A percentile compares a stretch with the other conserved stretches of the same genome.
Conservation (phyloP, 2,329 filamentous ascomycete genomes). For the Conoideocrella luteorostrata region DNA sequence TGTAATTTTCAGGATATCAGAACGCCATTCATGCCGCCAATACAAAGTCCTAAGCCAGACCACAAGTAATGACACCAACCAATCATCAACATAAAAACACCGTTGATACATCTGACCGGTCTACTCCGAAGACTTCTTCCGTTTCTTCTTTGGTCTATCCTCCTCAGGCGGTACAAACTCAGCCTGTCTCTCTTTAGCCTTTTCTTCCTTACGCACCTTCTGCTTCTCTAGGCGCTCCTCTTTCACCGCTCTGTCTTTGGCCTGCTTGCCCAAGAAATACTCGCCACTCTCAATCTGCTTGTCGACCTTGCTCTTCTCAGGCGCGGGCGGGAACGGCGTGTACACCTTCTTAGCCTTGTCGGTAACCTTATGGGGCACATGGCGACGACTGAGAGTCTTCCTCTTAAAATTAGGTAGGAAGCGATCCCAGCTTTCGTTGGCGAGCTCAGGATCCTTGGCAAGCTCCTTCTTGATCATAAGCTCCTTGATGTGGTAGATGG, state of each 20-base stretch:
- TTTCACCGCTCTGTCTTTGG: conserved; percentile 76
- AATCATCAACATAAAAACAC: not conserved
- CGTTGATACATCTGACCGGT: not conserved
- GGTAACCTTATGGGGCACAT: conserved; percentile 74
- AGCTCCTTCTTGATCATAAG: conserved; percentile 91
- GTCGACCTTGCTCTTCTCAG: conserved; percentile 99
- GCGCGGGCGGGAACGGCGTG: conserved; percentile 93
- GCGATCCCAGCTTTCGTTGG: conserved; percentile 86
- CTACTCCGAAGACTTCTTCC: conserved; percentile 44
- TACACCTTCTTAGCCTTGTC: conserved; percentile 94
- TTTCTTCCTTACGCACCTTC: conserved; percentile 80
- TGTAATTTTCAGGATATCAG: conserved; percentile 11
- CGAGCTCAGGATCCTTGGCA: conserved; percentile 80
- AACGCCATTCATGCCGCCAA: conserved; percentile 10
- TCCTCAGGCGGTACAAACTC: conserved; percentile 87
- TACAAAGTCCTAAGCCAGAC: conserved; percentile 1
- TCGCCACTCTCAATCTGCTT: conserved; percentile 96
- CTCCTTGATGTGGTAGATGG: conserved; percentile 74
- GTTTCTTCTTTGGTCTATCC: conserved; percentile 56
- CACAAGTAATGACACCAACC: not conserved
- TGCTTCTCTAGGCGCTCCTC: conserved; percentile 80
- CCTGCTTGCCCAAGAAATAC: conserved; percentile 90
- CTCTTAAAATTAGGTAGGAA: conserved; percentile 98
- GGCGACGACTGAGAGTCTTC: conserved; percentile 77
- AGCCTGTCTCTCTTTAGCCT: conserved; percentile 74